phyloP scores from a whole-genome alignment of 2,329 filamentous ascomycete genomes.

The Clonostachys rosea region DNA sequence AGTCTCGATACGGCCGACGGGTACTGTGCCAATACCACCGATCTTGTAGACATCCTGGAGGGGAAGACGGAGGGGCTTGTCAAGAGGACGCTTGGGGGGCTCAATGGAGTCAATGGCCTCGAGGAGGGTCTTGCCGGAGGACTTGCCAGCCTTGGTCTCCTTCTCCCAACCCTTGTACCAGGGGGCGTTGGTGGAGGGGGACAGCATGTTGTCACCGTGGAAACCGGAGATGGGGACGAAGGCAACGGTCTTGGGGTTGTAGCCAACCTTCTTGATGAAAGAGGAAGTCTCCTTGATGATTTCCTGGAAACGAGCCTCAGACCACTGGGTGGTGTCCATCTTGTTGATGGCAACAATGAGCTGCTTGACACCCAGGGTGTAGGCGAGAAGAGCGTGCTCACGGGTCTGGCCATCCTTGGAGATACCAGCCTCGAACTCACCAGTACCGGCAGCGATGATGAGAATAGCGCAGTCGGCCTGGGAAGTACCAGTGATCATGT shows the following conservation, averaged over 20 bases:
- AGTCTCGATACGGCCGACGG: slow-evolving; percentile 99
- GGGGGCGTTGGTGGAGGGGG: slow-evolving; percentile 84
- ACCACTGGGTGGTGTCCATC: slow-evolving; percentile 99
- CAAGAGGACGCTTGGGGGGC: slow-evolving; percentile 84
- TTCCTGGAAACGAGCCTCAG: slow-evolving; percentile 92
- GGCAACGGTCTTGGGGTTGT: slow-evolving; percentile 97
- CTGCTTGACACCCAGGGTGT: slow-evolving; percentile 99
- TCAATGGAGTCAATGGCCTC: slow-evolving; percentile 98
- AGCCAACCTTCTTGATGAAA: slow-evolving; percentile 99
- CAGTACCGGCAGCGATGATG: slow-evolving; percentile 99
- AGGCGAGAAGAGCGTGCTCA: slow-evolving; percentile 99
- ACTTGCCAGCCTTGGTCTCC: slow-evolving; percentile 84
- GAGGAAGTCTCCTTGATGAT: slow-evolving; percentile 99
- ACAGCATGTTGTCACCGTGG: slow-evolving; percentile 99
- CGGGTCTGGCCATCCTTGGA: slow-evolving; percentile 99
- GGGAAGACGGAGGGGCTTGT: slow-evolving; percentile 99
- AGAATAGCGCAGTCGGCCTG: slow-evolving; percentile 99
- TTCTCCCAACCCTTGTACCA: slow-evolving; percentile 99
- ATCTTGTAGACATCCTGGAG: slow-evolving; percentile 99
- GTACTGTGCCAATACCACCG: slow-evolving; percentile 99
- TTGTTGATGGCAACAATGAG: slow-evolving; percentile 99
- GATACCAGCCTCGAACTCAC: slow-evolving; percentile 99
- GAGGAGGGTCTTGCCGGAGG: slow-evolving; percentile 93
- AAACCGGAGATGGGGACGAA: slow-evolving; percentile 99
- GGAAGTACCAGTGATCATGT: slow-evolving; percentile 99